Evolutionary conservation across 345 rosid species (phyloP).

Genomic region (Erysimum cheiranthoides): DNA sequence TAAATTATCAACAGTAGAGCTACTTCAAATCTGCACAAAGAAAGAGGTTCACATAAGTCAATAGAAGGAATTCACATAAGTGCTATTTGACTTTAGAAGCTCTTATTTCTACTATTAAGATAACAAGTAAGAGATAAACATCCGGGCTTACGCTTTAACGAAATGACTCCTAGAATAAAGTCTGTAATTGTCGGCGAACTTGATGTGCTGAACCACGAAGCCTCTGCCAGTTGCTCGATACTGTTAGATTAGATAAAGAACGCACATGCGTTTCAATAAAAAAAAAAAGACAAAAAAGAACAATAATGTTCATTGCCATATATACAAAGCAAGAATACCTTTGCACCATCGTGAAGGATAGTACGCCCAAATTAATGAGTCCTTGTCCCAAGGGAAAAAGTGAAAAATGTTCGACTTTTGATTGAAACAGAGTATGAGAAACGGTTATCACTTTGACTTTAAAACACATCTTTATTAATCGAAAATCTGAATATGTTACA

Average conservation of each 20-base stretch:
- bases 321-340: constrained; percentile 52
- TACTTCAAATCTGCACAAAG: constrained; percentile 81
- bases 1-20: constrained; percentile 91
- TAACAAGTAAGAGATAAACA: constrained; percentile 19
- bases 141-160: constrained; percentile 84
- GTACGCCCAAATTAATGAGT: constrained; percentile 99
- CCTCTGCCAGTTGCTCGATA: constrained; percentile 99
- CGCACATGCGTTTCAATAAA: constrained; percentile 33
- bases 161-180: constrained; percentile 98
- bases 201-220: constrained; percentile 95
- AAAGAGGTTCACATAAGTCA: constrained; percentile 13
- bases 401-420: no score
- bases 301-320: constrained; percentile 13
- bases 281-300: constrained; percentile 4
- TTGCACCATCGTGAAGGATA: constrained; percentile 98
- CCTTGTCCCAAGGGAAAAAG: constrained; percentile 91
- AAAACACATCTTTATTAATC: no score
- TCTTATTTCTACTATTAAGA: constrained; percentile 30
- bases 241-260: constrained; percentile 54
- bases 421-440: constrained; percentile 20
- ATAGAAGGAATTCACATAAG: constrained; percentile 15
- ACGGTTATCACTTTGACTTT: no score
- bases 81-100: constrained; percentile 16
- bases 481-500: no score
- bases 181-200: constrained; percentile 96